Percentiles rank a stretch among this genome's conserved stretches.
Evolutionary conservation across 2,329 filamentous ascomycete species (phyloP).

Genomic region (Neonectria ditissima): DNA sequence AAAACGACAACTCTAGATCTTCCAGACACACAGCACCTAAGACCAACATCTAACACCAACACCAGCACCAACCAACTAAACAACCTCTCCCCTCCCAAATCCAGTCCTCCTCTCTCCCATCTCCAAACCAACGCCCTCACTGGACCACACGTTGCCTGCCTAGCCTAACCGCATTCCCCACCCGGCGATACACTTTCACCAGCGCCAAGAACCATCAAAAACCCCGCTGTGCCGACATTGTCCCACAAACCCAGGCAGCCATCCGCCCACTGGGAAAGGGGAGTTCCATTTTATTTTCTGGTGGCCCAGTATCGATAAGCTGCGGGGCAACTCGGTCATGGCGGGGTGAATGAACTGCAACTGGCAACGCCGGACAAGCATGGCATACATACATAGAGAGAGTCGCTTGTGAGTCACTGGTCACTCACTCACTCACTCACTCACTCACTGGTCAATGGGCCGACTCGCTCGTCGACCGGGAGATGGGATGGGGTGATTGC

Average conservation of each 20-base stretch:
- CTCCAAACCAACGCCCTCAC: conserved; percentile 15
- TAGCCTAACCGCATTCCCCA: conserved; percentile 10
- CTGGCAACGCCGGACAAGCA: no score
- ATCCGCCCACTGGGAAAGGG: conserved; percentile 6
- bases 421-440: no score
- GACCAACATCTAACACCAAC: no score
- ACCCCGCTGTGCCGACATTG: conserved; percentile 12
- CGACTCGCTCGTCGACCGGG: not conserved
- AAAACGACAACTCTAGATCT: not conserved
- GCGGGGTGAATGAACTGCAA: no score
- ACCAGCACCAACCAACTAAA: no score
- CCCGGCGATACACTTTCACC: not conserved
- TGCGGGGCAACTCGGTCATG: conserved; percentile 17
- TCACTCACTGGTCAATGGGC: conserved; percentile 23
- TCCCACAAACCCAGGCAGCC: conserved; percentile 18
- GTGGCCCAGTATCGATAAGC: conserved; percentile 18
- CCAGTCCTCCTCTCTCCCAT: not conserved
- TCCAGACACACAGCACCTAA: not conserved
- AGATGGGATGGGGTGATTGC: conserved; percentile 4
- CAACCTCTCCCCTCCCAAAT: not conserved
- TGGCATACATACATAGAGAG: no score
- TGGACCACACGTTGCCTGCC: conserved; percentile 15
- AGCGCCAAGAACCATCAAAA: conserved; percentile 2
- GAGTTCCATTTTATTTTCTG: not conserved
- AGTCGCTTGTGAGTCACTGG: conserved; percentile 20